Percentiles rank a stretch among this genome's conserved stretches.
phyloP scores from a whole-genome alignment of 208 protist genomes.

The Leishmania braziliensis region DNA sequence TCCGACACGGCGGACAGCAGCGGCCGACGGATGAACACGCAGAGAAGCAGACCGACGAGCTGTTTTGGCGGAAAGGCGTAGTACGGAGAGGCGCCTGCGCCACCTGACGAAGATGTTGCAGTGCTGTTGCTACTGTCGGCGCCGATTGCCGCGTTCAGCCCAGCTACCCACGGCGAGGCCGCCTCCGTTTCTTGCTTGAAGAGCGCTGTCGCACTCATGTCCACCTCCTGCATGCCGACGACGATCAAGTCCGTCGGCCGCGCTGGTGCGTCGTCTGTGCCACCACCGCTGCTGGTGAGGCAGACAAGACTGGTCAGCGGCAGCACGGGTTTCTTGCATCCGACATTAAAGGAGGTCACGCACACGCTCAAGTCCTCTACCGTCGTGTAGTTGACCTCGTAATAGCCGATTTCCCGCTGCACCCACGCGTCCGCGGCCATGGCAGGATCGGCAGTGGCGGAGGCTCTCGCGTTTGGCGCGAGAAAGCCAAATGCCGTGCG shows the following conservation, averaged over 20 bases:
- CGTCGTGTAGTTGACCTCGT: conserved; percentile 70
- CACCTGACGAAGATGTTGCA: neutral
- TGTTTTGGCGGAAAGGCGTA: conserved; percentile 81
- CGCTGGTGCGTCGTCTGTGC: conserved; percentile 4
- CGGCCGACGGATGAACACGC: conserved; percentile 72
- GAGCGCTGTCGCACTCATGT: conserved; percentile 91
- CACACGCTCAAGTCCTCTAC: conserved; percentile 67
- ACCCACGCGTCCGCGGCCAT: conserved; percentile 71
- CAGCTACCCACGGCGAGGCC: conserved; percentile 69
- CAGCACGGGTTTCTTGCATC: conserved; percentile 73
- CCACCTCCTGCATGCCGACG: conserved; percentile 89
- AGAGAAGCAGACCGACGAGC: conserved; percentile 86
- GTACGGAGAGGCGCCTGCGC: conserved; percentile 39
- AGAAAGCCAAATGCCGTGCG: conserved; percentile 18
- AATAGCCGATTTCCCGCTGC: conserved; percentile 75
- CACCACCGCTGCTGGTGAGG: conserved; percentile 18
- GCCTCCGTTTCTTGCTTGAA: conserved; percentile 87
- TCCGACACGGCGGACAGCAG: conserved; percentile 62
- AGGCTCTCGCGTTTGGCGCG: neutral
- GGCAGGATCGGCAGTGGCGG: conserved; percentile 2
- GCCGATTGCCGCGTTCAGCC: conserved; percentile 49
- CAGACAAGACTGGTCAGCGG: conserved; percentile 39
- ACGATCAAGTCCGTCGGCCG: conserved; percentile 75
- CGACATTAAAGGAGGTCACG: conserved; percentile 87
- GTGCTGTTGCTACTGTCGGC: conserved; percentile 41